Evolutionary conservation across 768 basidiomycete genomes (phyloP), one percentile per base, ranked within the genome.

Genomic region (Trametes cubensis): DNA sequence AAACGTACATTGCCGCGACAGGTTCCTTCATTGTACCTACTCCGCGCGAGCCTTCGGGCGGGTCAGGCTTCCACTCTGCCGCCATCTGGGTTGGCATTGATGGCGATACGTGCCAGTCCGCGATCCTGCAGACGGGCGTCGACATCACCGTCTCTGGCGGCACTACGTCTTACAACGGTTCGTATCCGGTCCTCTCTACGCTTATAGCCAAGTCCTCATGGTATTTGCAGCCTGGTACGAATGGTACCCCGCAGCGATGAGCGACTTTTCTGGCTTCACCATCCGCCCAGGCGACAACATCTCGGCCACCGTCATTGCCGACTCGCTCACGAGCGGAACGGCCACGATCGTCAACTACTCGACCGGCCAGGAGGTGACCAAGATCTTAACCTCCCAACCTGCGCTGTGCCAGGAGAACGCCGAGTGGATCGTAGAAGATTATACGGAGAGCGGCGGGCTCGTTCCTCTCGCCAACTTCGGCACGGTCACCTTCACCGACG

Each of bases 361-460:
- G 40, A 71, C 60, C 13, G 70, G 71, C 64, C 64, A 68, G 69
- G 58, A 67, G 38, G 71, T 76, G 26, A 65, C 73, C 42, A 67
- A 73, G 65, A 42, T 68, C 17, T 67, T 76, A 67, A 70, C 69
- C 18, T 73, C 73, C 39, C 59, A 69, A 20, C 55, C 62, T 50
- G 60, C 71, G 26, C 71, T 75, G 44, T 75, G 74, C 68, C 67
- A 73, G 67, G 58, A 72, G 70, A 73, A 76, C 66, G 75, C 74
- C 6, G 74, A 77, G 67, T 77, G 76, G 76, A 76, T 77, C 58
- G 74, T 76, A n/a, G 75, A 76, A 67, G 75, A 76, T 66, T 71
- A 60, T 64, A 57, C 65, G 63, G 56, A 61, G 58, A 61, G 63
- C 59, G 34, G 47, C 57, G 58, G 60, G 34, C 71, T 70, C 57